These are phyloP conservation scores for Solanum aculeatissimum DNA, from an alignment of 305 asterid genomes.

Conservation along the genomic window DNA sequence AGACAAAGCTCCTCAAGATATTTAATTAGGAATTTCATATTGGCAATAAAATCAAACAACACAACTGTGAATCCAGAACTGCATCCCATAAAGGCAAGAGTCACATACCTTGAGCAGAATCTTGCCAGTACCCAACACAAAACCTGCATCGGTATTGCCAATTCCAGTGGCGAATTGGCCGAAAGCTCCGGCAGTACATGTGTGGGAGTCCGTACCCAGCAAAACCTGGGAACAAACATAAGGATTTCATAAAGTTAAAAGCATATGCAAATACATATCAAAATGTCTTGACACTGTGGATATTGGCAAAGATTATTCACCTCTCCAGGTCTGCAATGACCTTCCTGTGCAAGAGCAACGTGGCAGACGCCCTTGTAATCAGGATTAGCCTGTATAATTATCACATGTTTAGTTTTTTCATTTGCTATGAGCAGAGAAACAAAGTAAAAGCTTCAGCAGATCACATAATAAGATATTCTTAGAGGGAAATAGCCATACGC, in stretches of 20 bases:
- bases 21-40: neutral
- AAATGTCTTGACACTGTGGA: neutral
- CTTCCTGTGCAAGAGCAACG: conserved; percentile 96
- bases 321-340: conserved; percentile 99
- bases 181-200: conserved; percentile 95
- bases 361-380: conserved; percentile 98
- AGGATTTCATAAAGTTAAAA: neutral
- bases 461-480: neutral
- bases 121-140: conserved; percentile 71
- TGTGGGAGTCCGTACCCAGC: conserved; percentile 89
- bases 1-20: neutral
- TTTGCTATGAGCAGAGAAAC: neutral
- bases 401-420: neutral
- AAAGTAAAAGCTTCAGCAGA: neutral
- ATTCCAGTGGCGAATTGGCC: conserved; percentile 93
- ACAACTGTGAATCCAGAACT: neutral
- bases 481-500: conserved; percentile 22
- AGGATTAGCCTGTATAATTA: conserved; percentile 69
- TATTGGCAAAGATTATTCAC: conserved; percentile 12
- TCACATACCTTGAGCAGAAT: conserved; percentile 69
- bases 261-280: neutral
- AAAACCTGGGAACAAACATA: conserved; percentile 41
- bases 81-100: neutral
- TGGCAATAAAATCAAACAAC: neutral
- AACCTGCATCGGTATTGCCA: conserved; percentile 93